Percentiles rank a stretch among this genome's conserved stretches.
phyloP scores from a whole-genome alignment of 441 rosid species.

The Pelargonium exstipulatum region DNA sequence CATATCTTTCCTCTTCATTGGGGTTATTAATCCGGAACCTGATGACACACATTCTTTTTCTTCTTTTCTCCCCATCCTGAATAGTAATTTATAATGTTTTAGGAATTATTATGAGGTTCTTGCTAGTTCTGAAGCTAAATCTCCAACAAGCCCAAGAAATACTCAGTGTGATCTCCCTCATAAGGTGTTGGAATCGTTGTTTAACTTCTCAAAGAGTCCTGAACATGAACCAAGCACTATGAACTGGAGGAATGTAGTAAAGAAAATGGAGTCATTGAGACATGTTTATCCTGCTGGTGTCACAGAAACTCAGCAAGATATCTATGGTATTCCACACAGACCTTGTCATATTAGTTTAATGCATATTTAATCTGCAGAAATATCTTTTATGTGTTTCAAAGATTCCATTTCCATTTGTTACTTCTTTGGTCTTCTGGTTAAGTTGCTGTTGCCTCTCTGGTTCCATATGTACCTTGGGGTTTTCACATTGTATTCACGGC shows the following conservation, averaged over 20 bases:
- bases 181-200: constrained; percentile 74
- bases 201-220: constrained; percentile 53
- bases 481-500: not conserved
- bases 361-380: too few relatives aligned
- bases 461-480: not conserved
- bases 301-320: constrained; percentile 35
- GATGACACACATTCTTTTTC: constrained; percentile 13
- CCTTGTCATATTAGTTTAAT: not conserved
- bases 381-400: not conserved
- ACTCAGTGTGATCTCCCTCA: constrained; percentile 53
- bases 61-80: constrained; percentile 5
- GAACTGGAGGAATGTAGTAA: constrained; percentile 82
- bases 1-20: not conserved
- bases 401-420: too few relatives aligned
- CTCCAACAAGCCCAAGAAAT: constrained; percentile 32
- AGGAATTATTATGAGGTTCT: constrained; percentile 55
- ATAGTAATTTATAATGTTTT: constrained; percentile 17
- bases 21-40: constrained; percentile 4
- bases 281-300: constrained; percentile 41
- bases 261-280: constrained; percentile 67
- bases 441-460: not conserved
- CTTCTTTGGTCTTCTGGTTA: too few relatives aligned
- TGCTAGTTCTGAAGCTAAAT: constrained; percentile 36
- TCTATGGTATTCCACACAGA: constrained; percentile 38
- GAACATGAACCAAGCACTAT: constrained; percentile 60